These are phyloP conservation scores for Tuber umbilicatum DNA, from an alignment of 495 filamentous ascomycete species.

Conservation along the genomic window DNA sequence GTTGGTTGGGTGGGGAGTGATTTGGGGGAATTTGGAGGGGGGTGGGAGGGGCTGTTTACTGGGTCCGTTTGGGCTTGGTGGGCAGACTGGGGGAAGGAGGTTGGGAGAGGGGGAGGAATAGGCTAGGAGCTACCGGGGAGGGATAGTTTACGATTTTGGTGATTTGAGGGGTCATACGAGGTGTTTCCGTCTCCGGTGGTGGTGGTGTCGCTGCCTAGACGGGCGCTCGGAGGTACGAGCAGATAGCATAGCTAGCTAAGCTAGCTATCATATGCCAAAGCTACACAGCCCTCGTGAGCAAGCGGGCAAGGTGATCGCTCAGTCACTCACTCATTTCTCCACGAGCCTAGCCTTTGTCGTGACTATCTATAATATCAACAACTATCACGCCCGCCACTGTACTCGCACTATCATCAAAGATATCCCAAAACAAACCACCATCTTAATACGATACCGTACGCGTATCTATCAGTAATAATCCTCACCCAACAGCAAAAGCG, in stretches of 20 bases:
- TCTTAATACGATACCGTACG: background rate
- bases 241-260: background rate
- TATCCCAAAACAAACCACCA: background rate
- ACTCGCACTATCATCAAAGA: constrained; percentile 1
- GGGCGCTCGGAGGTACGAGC: background rate
- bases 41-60: background rate
- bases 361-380: background rate
- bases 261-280: background rate
- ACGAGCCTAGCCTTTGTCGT: background rate
- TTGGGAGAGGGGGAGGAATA: background rate
- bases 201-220: background rate
- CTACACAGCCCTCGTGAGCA: background rate
- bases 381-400: background rate
- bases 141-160: background rate
- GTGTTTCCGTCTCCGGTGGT: background rate
- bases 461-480: background rate
- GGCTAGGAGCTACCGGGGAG: too few relatives aligned
- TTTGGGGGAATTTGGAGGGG: too few relatives aligned
- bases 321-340: background rate
- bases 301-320: background rate
- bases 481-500: background rate
- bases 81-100: background rate
- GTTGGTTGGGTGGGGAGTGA: background rate
- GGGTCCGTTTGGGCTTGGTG: background rate
- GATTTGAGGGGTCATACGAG: background rate